A percentile compares a stretch with the other conserved stretches of the same genome.
phyloP scores from a whole-genome alignment of 2,329 filamentous ascomycete species.

The Penicillium verrucosum region DNA sequence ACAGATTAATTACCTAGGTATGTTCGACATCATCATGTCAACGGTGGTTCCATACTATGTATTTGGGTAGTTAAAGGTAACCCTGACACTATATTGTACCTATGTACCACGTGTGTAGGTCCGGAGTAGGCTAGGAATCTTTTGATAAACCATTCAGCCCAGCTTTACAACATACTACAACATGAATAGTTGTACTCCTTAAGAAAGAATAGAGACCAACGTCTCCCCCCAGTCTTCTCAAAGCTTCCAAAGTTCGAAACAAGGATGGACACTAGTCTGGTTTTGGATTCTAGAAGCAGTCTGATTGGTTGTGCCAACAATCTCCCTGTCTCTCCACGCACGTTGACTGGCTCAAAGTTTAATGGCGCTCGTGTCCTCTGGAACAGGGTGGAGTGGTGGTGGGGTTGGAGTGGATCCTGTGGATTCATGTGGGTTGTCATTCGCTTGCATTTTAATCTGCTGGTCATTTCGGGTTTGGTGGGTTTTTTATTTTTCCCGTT shows the following conservation, averaged over 20 bases:
- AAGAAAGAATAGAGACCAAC: not conserved
- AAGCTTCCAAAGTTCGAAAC: not conserved
- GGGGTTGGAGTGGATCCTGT: not conserved
- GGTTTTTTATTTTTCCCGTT: not conserved
- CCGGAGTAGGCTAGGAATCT: too few species aligned
- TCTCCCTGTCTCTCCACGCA: constrained; percentile 50
- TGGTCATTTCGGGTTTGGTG: not conserved
- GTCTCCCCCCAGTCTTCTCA: not conserved
- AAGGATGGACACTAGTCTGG: not conserved
- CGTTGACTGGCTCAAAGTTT: not conserved
- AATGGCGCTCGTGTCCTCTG: not conserved
- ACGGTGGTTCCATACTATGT: not conserved
- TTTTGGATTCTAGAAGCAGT: not conserved
- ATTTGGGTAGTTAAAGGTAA: not conserved
- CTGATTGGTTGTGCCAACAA: constrained; percentile 64
- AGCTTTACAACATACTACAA: not conserved
- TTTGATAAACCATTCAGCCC: not conserved
- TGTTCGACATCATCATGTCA: not conserved
- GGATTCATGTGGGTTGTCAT: not conserved
- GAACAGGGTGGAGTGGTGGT: fast-evolving
- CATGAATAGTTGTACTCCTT: not conserved
- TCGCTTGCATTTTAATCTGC: constrained; percentile 4
- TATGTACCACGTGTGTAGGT: not conserved
- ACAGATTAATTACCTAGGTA: too few species aligned
- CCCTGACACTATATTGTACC: not conserved